phyloP scores from a whole-genome alignment of 176 grass and related monocot species.

The Coix lacrymajobi region DNA sequence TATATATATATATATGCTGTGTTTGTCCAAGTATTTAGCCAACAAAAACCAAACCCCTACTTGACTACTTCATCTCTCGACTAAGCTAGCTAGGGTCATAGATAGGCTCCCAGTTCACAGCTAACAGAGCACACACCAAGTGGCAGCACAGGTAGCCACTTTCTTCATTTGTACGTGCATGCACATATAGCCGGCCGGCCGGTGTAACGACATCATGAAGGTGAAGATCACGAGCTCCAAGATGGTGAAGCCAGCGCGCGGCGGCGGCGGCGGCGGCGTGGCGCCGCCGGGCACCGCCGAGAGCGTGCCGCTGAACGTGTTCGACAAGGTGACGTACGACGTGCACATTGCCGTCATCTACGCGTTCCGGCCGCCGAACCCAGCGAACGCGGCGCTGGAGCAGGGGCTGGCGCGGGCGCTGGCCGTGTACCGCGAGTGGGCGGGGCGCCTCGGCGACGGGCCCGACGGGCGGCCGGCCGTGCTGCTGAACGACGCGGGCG shows the following conservation, averaged over 20 bases:
- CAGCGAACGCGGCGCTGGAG: slow-evolving; percentile 37
- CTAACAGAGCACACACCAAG: neutral
- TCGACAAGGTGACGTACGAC: slow-evolving; percentile 65
- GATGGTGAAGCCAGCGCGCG: slow-evolving; percentile 41
- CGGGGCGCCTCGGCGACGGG: slow-evolving; percentile 35
- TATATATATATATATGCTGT: slow-evolving; percentile 14
- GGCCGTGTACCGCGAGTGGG: slow-evolving; percentile 49
- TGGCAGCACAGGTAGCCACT: neutral
- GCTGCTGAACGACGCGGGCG: slow-evolving; percentile 50
- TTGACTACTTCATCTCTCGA: neutral
- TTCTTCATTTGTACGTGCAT: neutral
- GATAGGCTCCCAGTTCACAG: neutral
- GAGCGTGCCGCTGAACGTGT: slow-evolving; percentile 43
- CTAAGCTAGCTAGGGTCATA: neutral
- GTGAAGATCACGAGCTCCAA: slow-evolving; percentile 42
- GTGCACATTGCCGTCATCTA: slow-evolving; percentile 66
- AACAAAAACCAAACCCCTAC: neutral
- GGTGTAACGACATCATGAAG: slow-evolving; percentile 24
- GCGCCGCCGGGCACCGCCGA: neutral
- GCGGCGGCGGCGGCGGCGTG: neutral
- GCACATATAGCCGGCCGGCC: neutral
- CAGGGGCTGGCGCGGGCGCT: slow-evolving; percentile 37
- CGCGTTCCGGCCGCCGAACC: slow-evolving; percentile 59
- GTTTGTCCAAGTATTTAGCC: neutral
- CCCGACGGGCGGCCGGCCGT: slow-evolving; percentile 24